A percentile compares a stretch with the other conserved stretches of the same genome.
Evolutionary conservation across 2,329 filamentous ascomycete species (phyloP).

Genomic region (Pseudofabraea citricarpa): DNA sequence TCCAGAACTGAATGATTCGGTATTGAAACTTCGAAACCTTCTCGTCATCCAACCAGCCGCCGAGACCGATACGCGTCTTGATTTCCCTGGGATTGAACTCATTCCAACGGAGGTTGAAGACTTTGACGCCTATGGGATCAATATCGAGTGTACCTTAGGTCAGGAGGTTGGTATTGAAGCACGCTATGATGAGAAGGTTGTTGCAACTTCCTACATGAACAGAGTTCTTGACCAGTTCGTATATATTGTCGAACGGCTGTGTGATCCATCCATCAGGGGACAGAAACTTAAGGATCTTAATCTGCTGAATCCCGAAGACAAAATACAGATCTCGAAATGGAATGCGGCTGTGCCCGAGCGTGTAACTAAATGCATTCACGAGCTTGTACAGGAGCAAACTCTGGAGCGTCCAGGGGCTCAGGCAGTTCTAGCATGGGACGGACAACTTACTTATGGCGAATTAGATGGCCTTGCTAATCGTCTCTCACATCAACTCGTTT

Average conservation of each 20-base stretch:
- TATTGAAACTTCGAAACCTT: constrained; percentile 17
- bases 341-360: constrained; percentile 12
- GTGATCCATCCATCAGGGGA: background rate
- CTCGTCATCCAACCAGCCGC: constrained; percentile 17
- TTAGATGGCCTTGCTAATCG: constrained; percentile 12
- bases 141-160: constrained; percentile 1
- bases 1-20: constrained; percentile 6
- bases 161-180: constrained; percentile 2
- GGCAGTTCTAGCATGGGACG: constrained; percentile 8
- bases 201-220: background rate
- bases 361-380: constrained; percentile 1
- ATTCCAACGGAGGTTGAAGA: background rate
- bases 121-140: constrained; percentile 1
- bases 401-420: background rate
- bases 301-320: constrained; percentile 1
- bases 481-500: constrained; percentile 3
- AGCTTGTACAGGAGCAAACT: background rate
- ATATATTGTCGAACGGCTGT: constrained; percentile 2
- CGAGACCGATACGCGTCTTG: background rate
- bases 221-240: constrained; percentile 1
- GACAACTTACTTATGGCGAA: constrained; percentile 11
- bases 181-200: constrained; percentile 2
- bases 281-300: background rate
- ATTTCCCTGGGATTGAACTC: constrained; percentile 1
- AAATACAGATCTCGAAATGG: constrained; percentile 5